Evolutionary conservation across 2,329 filamentous ascomycete species (phyloP), one percentile per base, ranked within the genome.

Genomic region (Colletotrichum spaethianum): DNA sequence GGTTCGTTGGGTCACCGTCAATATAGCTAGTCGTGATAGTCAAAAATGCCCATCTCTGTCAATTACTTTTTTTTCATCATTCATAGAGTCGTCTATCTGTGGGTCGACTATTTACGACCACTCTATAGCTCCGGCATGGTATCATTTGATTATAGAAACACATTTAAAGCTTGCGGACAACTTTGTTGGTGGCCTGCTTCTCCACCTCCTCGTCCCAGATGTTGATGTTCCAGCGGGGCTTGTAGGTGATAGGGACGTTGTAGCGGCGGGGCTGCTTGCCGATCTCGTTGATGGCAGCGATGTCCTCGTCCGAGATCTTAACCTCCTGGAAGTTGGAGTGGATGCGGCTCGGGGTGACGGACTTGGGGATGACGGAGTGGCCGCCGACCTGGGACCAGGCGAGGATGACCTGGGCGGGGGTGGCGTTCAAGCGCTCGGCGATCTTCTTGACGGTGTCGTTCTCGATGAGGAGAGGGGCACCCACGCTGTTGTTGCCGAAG

Each of bases 291-390:
- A 94, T 87, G 18, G 86, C 90, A 73, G 86, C 83, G 76, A 91
- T 88, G 75, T 92, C 88, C 66, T 86, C 85, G 48, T 88, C 84
- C 55, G 83, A 82, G 70, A 94, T 83, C 77, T 93, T 87, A 61
- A 91, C 86, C 80, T 93, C 88, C 83, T 91, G 84, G 79, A 92
- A 94, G 86, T 95, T 94, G 77, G 86, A 87, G 77, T 88, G 84
- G 75, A 95, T 94, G 70, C 93, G 89, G 42, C 86, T 85, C 61
- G 90, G 86, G 68, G 88, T 93, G 74, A 94, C 92, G 26, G 88
- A 92, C 86, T 94, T 94, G 78, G 93, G 93, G 76, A 94, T 94
- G 75, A 94, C 93, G 76, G 86, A 89, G 82, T 91, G 91, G 66
- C 90, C 91, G 75, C 90, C 82, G 55, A 86, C 76, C 82, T 87